Evolutionary conservation across 768 basidiomycete genomes (phyloP), one percentile per base, ranked within the genome.

Genomic region (Punctularia strigosozonata): DNA sequence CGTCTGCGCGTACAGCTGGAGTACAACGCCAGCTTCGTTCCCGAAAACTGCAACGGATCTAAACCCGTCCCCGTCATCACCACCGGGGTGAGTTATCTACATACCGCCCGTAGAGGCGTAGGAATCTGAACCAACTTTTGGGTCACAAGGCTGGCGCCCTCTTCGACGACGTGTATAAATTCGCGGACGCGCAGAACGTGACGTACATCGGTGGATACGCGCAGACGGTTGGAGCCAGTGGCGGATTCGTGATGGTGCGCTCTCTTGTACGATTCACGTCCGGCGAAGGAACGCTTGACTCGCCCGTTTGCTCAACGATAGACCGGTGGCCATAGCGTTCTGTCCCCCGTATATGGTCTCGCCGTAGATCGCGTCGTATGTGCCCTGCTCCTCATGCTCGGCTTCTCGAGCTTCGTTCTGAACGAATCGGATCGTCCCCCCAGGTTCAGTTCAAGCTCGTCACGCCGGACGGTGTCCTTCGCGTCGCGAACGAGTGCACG

Each of bases 361-460:
- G 59, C 51, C 4, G 57, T 51, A 2, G 57, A 60, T 25, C 49
- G 55, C 3, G 55, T 53, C 10, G 55, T 59, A 40, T 35, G 53
- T 42, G 28, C 8, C n/a, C 14, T 18, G 15, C 10, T 17, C 12
- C n/a, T n/a, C n/a, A n/a, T 31, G 34, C 19, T 31, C n/a, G 25
- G 3, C 6, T 21, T 25, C 5, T 10, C 37, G 22, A 40, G 28
- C 10, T 10, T 30, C 10, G 28, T 15, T 36, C 18, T 24, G 18
- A 4, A 23, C 8, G 18, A 15, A 26, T n/a, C 31, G 4, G 3
- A 20, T 21, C 31, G 17, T 8, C 4, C 8, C 3, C 19, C 2
- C 32, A 57, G 54, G 58, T 73, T 3, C 57, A 77, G 50, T 66
- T 63, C 51, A 68, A 67, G 42, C 53, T 75, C 4, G 72, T 75